Conservation (phyloP, 306 rosid genomes). For the Cicer yamashitae region DNA sequence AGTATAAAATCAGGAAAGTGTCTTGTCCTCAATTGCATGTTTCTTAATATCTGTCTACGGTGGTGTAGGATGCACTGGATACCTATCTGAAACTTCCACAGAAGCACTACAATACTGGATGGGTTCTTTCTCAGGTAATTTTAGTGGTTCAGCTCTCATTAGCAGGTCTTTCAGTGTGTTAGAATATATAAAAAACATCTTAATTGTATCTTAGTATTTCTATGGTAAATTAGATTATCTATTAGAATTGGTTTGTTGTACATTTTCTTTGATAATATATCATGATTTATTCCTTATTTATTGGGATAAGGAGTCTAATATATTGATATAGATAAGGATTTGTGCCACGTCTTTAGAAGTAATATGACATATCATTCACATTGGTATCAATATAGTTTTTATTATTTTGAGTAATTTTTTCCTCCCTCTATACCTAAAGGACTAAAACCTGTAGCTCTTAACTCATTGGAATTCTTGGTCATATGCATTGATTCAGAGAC, state of each 20-base stretch:
- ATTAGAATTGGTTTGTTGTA: background rate
- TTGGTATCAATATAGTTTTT: too few species aligned
- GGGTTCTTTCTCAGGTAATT: conserved; percentile 97
- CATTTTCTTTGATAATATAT: too few species aligned
- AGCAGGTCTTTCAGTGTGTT: conserved; percentile 7
- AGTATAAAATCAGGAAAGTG: conserved; percentile 21
- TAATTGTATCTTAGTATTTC: background rate
- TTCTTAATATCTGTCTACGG: conserved; percentile 42
- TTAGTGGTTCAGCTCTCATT: conserved; percentile 34
- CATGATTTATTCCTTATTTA: background rate
- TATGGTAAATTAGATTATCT: background rate
- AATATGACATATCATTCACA: too few species aligned
- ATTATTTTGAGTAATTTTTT: too few species aligned
- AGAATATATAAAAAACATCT: background rate
- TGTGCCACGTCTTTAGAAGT: too few species aligned
- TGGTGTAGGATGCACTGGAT: conserved; percentile 86
- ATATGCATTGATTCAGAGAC: too few species aligned
- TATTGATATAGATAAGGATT: background rate
- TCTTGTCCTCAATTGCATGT: conserved; percentile 35
- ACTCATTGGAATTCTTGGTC: too few species aligned
- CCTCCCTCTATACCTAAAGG: too few species aligned
- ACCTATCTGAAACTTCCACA: conserved; percentile 83
- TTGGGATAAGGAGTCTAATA: background rate
- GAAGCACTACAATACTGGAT: conserved; percentile 86
- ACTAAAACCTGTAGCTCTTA: too few species aligned